Conservation (phyloP, 108 stramenopile genomes). For the Mayamaea pseudoterrestris region DNA sequence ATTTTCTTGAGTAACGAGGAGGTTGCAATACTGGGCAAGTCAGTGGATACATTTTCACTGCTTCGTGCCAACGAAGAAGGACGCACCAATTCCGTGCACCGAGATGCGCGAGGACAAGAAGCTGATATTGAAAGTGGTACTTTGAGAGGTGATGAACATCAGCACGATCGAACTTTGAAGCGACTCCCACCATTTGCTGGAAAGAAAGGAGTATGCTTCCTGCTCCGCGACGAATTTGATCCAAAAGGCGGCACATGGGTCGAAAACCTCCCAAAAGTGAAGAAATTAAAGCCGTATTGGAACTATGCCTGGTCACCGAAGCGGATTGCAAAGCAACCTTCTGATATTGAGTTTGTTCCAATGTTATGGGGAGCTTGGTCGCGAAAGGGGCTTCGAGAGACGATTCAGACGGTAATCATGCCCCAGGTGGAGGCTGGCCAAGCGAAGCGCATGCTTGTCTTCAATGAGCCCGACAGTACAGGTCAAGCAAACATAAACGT, state of each 20-base stretch:
- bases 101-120: too few relatives aligned
- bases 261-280: constrained; percentile 16
- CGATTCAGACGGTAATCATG: neutral
- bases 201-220: constrained; percentile 14
- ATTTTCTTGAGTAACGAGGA: too few relatives aligned
- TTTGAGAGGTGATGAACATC: too few relatives aligned
- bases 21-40: too few relatives aligned
- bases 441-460: constrained; percentile 4
- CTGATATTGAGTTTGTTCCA: constrained; percentile 11
- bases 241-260: constrained; percentile 4
- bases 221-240: constrained; percentile 5
- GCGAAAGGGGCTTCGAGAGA: neutral
- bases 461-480: constrained; percentile 12
- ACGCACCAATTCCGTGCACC: too few relatives aligned
- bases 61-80: too few relatives aligned
- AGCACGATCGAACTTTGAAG: too few relatives aligned
- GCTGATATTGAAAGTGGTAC: too few relatives aligned
- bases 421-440: neutral
- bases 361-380: constrained; percentile 16
- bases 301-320: constrained; percentile 4
- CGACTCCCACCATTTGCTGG: too few relatives aligned
- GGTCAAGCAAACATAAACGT: constrained; percentile 9
- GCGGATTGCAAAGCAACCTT: constrained; percentile 2
- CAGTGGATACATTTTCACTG: too few relatives aligned
- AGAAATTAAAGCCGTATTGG: constrained; percentile 11